These are phyloP conservation scores for Sporothrix pallida DNA, from an alignment of 2,329 filamentous ascomycete genomes.

Conservation along the genomic window DNA sequence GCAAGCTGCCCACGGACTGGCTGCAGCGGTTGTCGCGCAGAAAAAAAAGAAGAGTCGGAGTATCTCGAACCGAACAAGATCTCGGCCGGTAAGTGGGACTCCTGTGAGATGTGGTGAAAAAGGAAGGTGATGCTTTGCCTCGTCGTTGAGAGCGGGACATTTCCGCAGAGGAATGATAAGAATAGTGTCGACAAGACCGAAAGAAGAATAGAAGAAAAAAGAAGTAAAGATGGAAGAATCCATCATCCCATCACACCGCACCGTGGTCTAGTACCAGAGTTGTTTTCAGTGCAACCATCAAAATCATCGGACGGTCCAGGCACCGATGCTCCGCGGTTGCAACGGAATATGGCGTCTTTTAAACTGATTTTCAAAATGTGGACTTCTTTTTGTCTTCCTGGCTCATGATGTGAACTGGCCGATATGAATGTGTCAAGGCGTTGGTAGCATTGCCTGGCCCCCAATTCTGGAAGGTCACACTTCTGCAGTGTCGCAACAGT, in stretches of 20 bases:
- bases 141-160: too few species aligned
- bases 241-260: background rate
- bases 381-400: too few species aligned
- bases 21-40: background rate
- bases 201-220: background rate
- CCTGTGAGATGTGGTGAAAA: background rate
- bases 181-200: background rate
- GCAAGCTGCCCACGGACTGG: background rate
- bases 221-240: background rate
- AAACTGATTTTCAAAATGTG: too few species aligned
- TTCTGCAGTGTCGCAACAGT: background rate
- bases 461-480: background rate
- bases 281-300: background rate
- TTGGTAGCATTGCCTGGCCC: background rate
- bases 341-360: background rate
- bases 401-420: too few species aligned
- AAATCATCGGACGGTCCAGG: background rate
- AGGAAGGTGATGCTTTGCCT: background rate
- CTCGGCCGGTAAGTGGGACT: background rate
- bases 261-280: background rate
- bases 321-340: background rate
- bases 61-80: background rate
- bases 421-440: too few species aligned
- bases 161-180: background rate
- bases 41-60: background rate